phyloP scores from a whole-genome alignment of 1,139 yeast genomes.

The Geotrichum candidum region DNA sequence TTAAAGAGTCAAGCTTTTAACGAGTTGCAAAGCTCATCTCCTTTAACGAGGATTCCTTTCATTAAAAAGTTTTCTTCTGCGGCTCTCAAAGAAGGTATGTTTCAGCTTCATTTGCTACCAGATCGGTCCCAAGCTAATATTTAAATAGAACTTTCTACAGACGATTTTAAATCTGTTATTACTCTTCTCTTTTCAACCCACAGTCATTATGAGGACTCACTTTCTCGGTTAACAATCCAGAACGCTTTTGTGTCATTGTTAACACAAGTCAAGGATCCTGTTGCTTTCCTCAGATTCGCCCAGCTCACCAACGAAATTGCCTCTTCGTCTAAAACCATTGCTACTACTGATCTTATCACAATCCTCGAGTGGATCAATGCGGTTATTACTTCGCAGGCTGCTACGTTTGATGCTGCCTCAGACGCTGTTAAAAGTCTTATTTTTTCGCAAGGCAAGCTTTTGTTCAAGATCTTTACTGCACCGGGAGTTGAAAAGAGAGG shows the following conservation, averaged over 20 bases:
- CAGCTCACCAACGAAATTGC: slow-evolving; percentile 34
- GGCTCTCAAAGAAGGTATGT: slow-evolving; percentile 8
- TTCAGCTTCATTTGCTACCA: neutral
- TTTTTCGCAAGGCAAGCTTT: slow-evolving; percentile 26
- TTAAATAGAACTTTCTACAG: slow-evolving; percentile 2
- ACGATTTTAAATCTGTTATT: slow-evolving; percentile 23
- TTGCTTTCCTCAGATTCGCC: slow-evolving; percentile 26
- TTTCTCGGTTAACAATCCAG: slow-evolving; percentile 42
- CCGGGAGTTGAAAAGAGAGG: slow-evolving; percentile 20
- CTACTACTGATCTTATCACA: slow-evolving; percentile 51
- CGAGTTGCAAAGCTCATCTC: slow-evolving; percentile 15
- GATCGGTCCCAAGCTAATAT: neutral
- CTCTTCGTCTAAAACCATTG: slow-evolving; percentile 37
- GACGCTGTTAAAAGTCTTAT: slow-evolving; percentile 20
- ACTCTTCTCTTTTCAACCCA: slow-evolving; percentile 41
- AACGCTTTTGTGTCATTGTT: slow-evolving; percentile 39
- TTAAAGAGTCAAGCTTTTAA: slow-evolving; percentile 9
- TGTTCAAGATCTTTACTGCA: slow-evolving; percentile 25
- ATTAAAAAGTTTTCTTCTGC: slow-evolving; percentile 9
- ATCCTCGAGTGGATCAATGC: slow-evolving; percentile 52
- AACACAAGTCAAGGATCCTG: slow-evolving; percentile 33
- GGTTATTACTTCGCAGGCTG: slow-evolving; percentile 24
- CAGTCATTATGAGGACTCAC: slow-evolving; percentile 47
- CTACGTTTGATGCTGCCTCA: slow-evolving; percentile 15
- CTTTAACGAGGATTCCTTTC: slow-evolving; percentile 11